Evolutionary conservation across 148 eudicot species (phyloP), one percentile per base, ranked within the genome.

Genomic region (Vaccinium darrowii): DNA sequence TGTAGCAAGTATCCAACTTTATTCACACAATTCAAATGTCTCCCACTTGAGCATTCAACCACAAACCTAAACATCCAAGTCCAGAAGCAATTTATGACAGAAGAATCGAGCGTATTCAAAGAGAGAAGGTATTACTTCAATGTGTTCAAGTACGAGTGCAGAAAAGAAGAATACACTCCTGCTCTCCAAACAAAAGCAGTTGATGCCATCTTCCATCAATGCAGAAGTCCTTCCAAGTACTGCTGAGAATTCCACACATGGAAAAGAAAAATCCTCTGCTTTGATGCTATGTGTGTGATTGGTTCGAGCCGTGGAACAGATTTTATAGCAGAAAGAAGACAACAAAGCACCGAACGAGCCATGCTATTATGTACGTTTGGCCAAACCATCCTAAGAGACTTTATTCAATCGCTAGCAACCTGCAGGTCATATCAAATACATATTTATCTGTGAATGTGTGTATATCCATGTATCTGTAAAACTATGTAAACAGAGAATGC

Each of bases 191-290:
- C 8, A 9, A 27, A 16, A 69, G 47, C 50, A 43, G 47, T 43
- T 43, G 60, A 25, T 69, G 78, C 27, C 77, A 71, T 83, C 19
- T 73, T 57, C 79, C 36, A 15, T 72, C 65, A 30, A 25, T 12
- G 36, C 21, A 23, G 83, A 12, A 82, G 72, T 60, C 67, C 83
- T 54, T 60, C 67, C 83, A 81, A 81, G 54, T 27, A 63, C 39
- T 43, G 19, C n/a, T 9, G 16, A 69, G n/a, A 81, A 36, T 18
- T 16, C 58, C 63, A 14, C 67, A 39, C 80, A 30, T 36, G 80
- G 36, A 74, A 73, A 54, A 56, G 80, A 74, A 21, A 72, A 83
- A 36, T 25, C 72, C 23, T 56, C 14, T 18, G 62, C 57, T 71
- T 82, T 78, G 30, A 33, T 27, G 63, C 27, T 50, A 9, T 36